These are phyloP conservation scores for Pythium chondricola DNA, from an alignment of 352 stramenopile genomes.

Conservation along the genomic window DNA sequence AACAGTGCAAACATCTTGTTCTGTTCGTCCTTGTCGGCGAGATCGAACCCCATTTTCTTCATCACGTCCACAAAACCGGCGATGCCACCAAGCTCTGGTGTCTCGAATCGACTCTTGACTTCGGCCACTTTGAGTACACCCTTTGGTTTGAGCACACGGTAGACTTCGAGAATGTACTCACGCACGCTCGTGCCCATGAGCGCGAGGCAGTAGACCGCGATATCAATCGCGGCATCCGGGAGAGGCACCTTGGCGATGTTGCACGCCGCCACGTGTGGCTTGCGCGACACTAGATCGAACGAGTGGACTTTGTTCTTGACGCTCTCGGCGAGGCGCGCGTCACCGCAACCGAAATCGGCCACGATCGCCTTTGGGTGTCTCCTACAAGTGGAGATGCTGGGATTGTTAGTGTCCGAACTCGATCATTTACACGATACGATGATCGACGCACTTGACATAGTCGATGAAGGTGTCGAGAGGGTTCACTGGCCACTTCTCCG, in stretches of 20 bases:
- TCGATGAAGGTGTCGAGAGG: conserved; percentile 96
- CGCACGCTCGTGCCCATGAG: conserved; percentile 98
- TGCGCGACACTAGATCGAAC: conserved; percentile 96
- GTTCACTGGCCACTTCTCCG: conserved; percentile 95
- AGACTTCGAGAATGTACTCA: conserved; percentile 95
- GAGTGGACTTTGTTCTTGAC: conserved; percentile 92
- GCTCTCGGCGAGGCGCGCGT: conserved; percentile 91
- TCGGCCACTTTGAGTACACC: conserved; percentile 89
- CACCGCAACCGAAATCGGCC: conserved; percentile 98
- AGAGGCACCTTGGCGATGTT: conserved; percentile 96
- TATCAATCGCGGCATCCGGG: conserved; percentile 84
- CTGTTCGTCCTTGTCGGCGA: conserved; percentile 58
- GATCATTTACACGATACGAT: not conserved
- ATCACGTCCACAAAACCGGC: conserved; percentile 54
- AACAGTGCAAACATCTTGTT: conserved; percentile 88
- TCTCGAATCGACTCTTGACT: conserved; percentile 84
- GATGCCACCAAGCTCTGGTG: conserved; percentile 52
- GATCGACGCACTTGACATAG: conserved; percentile 78
- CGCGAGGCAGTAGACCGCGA: conserved; percentile 96
- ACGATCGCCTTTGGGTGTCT: conserved; percentile 72
- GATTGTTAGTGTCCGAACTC: conserved; percentile 1
- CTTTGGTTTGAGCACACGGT: conserved; percentile 90
- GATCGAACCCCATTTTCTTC: conserved; percentile 63
- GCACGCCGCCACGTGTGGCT: conserved; percentile 91
- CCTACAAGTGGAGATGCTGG: conserved; percentile 21